Evolutionary conservation across 2,329 filamentous ascomycete genomes (phyloP).

Genomic region (Paracoccidioides lutzii): DNA sequence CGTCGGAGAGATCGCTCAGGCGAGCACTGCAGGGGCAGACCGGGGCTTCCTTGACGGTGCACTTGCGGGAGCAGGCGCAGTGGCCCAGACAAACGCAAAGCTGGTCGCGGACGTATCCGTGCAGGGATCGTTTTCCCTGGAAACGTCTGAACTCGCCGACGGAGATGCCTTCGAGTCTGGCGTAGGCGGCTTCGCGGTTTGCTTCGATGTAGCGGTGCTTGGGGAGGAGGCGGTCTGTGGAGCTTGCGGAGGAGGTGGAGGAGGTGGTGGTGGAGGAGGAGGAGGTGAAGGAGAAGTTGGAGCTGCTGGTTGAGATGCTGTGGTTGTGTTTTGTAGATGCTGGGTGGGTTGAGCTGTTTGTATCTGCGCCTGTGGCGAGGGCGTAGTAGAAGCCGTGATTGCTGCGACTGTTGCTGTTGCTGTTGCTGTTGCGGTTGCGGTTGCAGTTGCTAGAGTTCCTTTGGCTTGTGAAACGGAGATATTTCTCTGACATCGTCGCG

Average conservation of each 20-base stretch:
- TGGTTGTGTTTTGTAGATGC: too few relatives aligned
- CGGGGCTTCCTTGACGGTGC: conserved; percentile 19
- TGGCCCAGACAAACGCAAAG: conserved; percentile 25
- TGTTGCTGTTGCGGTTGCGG: conserved; percentile 3
- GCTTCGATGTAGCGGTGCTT: conserved; percentile 17
- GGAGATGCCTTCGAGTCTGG: conserved; percentile 22
- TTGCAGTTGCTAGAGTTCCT: background rate
- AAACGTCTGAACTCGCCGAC: conserved; percentile 24
- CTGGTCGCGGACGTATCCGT: conserved; percentile 18
- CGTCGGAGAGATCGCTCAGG: conserved; percentile 18
- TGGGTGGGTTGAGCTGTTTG: too few relatives aligned
- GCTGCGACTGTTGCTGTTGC: background rate
- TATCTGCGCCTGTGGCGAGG: background rate
- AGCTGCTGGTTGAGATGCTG: background rate
- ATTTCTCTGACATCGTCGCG: conserved; percentile 24
- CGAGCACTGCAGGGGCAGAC: conserved; percentile 26
- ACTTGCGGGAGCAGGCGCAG: conserved; percentile 23
- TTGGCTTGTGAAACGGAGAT: conserved; percentile 14
- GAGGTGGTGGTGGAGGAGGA: background rate
- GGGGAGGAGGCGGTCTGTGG: conserved; percentile 4
- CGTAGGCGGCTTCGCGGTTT: conserved; percentile 22
- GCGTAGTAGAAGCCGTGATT: background rate
- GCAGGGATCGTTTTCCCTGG: conserved; percentile 14
- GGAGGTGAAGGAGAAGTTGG: background rate
- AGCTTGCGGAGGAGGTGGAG: background rate